phyloP scores from a whole-genome alignment of 2,329 filamentous ascomycete species.

The Aspergillus bombycis region DNA sequence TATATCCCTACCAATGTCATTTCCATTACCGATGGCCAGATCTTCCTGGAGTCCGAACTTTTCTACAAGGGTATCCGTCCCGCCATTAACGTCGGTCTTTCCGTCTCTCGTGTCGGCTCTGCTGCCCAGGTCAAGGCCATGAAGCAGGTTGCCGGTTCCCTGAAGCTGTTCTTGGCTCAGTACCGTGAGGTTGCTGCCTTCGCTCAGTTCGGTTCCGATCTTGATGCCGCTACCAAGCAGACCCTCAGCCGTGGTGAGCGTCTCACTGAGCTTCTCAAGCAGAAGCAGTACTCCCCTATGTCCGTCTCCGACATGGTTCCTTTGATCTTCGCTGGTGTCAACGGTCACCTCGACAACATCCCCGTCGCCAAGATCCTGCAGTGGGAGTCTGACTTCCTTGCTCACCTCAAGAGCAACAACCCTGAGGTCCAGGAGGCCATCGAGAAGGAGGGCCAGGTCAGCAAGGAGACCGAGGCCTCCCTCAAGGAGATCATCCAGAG shows the following conservation, averaged over 20 bases:
- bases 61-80: conserved; percentile 99
- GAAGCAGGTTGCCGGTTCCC: conserved; percentile 99
- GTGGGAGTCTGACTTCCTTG: conserved; percentile 94
- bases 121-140: conserved; percentile 99
- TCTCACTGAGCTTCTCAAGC: conserved; percentile 97
- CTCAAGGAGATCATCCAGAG: conserved; percentile 69
- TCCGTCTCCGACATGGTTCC: conserved; percentile 99
- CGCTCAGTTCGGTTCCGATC: conserved; percentile 99
- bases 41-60: conserved; percentile 98
- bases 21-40: conserved; percentile 99
- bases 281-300: conserved; percentile 99
- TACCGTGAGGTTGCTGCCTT: conserved; percentile 99
- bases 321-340: conserved; percentile 98
- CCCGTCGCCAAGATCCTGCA: conserved; percentile 88
- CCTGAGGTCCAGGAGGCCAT: conserved; percentile 79
- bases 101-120: conserved; percentile 99
- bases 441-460: conserved; percentile 92
- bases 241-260: conserved; percentile 97
- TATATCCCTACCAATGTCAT: conserved; percentile 99
- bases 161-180: conserved; percentile 99
- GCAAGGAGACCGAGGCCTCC: conserved; percentile 77
- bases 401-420: conserved; percentile 91
- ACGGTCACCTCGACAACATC: conserved; percentile 86
- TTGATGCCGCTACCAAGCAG: conserved; percentile 98
- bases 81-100: conserved; percentile 99